Evolutionary conservation across 1,139 yeast species (phyloP), one percentile per base, ranked within the genome.

Genomic region (Candida mesenterica): DNA sequence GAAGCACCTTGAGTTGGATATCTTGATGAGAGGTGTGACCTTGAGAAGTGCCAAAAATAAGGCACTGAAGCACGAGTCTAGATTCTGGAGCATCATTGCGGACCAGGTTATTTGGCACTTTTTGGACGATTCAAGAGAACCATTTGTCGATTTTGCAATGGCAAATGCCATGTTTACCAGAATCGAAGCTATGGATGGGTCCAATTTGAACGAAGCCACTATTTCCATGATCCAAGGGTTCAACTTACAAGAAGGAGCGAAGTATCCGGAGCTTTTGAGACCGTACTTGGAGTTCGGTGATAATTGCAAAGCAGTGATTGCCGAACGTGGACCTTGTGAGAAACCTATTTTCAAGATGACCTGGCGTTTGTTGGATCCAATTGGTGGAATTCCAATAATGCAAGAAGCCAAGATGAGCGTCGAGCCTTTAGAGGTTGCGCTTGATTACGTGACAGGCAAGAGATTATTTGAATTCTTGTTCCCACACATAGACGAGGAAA

Each of bases 321-420:
- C 6, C 8, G 22, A 19, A 19, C 22, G 22, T 9, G 22, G 22
- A 9, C 15, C 22, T 4, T 35, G 39, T 3, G 43, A 42, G 8
- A 36, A 34, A 10, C 72, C 78, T 1, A 50, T 86, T 45, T 63
- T 86, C 9, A 59, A 65, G 24, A 64, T 84, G 34, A 65, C 70
- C 12, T 89, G 97, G 97, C 72, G 76, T 6, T 70, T 82, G 73
- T 65, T 83, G 31, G 81, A 77, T 26, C 87, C 95, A 0, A 85
- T 89, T 37, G 97, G 96, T 4, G 97, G 97, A 3, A 89, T 89
- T 32, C 72, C 82, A 0, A 78, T 87, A 20, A 57, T 71, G 52
- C 61, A 62, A 36, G 54, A 58, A 32, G 72, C 72, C 3, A 56
- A 55, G 28, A 61, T 89, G 48, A 75, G 72, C 16, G 54, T 86